phyloP scores from a whole-genome alignment of 768 basidiomycete genomes.

The Lepiota subincarnata region DNA sequence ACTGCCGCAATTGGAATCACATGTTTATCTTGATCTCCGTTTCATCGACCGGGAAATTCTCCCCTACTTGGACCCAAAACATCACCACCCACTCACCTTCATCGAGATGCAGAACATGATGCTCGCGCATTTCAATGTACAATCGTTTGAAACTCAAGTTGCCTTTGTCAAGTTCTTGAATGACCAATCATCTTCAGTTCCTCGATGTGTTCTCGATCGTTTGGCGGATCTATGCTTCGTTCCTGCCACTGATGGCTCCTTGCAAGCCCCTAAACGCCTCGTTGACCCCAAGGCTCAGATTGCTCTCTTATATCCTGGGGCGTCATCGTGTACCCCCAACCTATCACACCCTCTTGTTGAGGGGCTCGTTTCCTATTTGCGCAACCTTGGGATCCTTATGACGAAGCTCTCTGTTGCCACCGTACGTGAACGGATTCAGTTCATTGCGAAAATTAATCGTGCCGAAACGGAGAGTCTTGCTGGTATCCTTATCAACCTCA shows the following conservation, averaged over 20 bases:
- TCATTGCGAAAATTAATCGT: constrained; percentile 21
- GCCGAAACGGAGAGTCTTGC: neutral
- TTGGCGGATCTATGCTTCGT: constrained; percentile 28
- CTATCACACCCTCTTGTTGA: constrained; percentile 1
- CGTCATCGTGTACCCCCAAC: constrained; percentile 14
- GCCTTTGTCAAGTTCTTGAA: constrained; percentile 15
- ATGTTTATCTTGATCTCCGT: neutral
- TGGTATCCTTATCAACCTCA: neutral
- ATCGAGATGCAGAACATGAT: constrained; percentile 1
- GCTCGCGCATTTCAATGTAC: constrained; percentile 4
- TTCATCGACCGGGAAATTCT: constrained; percentile 2
- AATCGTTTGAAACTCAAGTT: constrained; percentile 7
- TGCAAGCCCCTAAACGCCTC: constrained; percentile 20
- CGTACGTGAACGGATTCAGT: constrained; percentile 31
- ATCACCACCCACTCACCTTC: constrained; percentile 12
- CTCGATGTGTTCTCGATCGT: constrained; percentile 20
- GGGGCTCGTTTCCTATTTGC: constrained; percentile 17
- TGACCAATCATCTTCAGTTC: constrained; percentile 19
- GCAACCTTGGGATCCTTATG: constrained; percentile 25
- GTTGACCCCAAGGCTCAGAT: constrained; percentile 30
- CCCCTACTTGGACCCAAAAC: constrained; percentile 18
- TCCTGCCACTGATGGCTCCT: constrained; percentile 15
- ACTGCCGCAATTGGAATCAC: neutral
- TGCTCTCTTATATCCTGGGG: constrained; percentile 22
- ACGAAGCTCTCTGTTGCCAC: constrained; percentile 25